Base-by-base conservation (phyloP, 331 rosid genomes). In the Erythrophleum ivorense region DNA sequence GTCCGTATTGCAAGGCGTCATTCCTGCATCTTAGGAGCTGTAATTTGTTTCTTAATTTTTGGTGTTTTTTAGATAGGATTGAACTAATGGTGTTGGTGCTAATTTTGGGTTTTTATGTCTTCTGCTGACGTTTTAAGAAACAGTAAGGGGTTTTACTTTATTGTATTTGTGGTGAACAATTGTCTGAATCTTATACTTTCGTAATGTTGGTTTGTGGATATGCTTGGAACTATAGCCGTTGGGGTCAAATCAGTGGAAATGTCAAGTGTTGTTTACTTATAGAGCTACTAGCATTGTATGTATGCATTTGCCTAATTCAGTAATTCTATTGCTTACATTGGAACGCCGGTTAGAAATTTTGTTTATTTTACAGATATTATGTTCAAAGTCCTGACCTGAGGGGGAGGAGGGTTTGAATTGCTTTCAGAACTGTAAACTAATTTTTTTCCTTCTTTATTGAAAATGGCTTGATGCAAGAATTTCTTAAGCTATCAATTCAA, bases 41-140 rank as follows among this genome's bases (percentile, higher is more conserved):
- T 75, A 75, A 48, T 64, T 57, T 46, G 76, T 73, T 84, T 73
- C 36, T 79, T 75, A 71, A 43, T 77, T 31, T 75, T 48, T 5
- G 15, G 18, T 76, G 41, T 74, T 24, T 54, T 7, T 69, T 18
- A 55, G 75, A 21, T 76, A 75, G 83, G 49, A 63, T 46, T 74
- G 77, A 79, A 84, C 82, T 59, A 55, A 52, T 33, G 41, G 45
- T 18, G 41, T 31, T 77, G 66, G 21, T 58, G 41, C 57, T 67
- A 16, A 4, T 76, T 52, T 69, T 41, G 73, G 73, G 33, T 36
- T 78, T 31, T 73, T 48, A 67, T 48, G 50, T 59, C 18, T 29
- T 38, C 53, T 38, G 7, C n/a, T 54, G 78, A 84, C 82, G 48
- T 77, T 73, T 3, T 45, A 24, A 76, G 78, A 76, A 82, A 54